Evolutionary conservation across 1,139 yeast genomes (phyloP), one percentile per base, ranked within the genome.

Genomic region (Pneumocystis canis): DNA sequence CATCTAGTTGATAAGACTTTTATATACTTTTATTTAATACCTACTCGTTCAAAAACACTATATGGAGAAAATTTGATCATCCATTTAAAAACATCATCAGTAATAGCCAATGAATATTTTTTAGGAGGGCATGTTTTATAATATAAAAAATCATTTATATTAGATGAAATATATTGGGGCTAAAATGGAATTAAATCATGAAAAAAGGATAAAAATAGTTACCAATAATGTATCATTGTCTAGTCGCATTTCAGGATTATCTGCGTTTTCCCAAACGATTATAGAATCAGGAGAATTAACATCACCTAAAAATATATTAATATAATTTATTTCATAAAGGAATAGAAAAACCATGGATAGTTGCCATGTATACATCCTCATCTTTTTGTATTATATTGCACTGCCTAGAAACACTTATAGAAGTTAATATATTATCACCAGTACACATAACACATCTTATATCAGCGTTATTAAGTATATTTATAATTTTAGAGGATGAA

Each of bases 391-490:
- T 74, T 66, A 92, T 78, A 7, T 82, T 84, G 72, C 95, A 87
- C 70, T 92, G 97, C 66, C 82, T 80, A 1, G 88, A 96, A 31
- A 92, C 98, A 74, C 96, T 87, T 32, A 94, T 82, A 0, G 98
- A 98, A 0, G 99, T 92, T 66, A 92, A 77, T 18, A 92, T 83
- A 71, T 92, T 92, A 72, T 92, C 99, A 62, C 99, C 99, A 0
- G 98, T 92, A 73, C 98, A 94, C 98, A 92, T 94, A 32, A 89
- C 78, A 0, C 95, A 87, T 68, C 97, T 78, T 63, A 92, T 80
- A 56, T 81, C 78, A 0, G 98, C 97, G 14, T 75, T 77, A 56
- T 75, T 76, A 63, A 92, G 77, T 65, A 81, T 79, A 20, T 74
- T 70, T 65, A 92, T 79, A 0, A 90, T 88, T 0, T 77, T 74